Conservation (phyloP, 2,329 filamentous ascomycete genomes). For the Cryphonectria parasitica region DNA sequence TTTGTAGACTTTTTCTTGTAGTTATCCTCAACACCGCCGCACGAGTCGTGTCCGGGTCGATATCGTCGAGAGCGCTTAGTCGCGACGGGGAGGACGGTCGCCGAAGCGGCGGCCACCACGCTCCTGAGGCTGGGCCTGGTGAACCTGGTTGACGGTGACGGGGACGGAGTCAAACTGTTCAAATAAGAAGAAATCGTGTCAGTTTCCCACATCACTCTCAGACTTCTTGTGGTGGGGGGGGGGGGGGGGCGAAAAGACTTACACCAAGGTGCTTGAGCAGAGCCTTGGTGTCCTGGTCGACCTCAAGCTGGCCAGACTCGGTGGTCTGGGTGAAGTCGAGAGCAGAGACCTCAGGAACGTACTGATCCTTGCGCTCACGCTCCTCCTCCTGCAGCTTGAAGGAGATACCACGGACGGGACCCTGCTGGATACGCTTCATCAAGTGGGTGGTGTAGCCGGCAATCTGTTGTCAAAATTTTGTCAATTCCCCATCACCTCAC, state of each 20-base stretch:
- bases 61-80: slow-evolving; percentile 40
- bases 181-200: slow-evolving; percentile 27
- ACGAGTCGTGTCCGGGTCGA: slow-evolving; percentile 7
- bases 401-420: slow-evolving; percentile 98
- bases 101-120: slow-evolving; percentile 60
- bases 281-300: slow-evolving; percentile 98
- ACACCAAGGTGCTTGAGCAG: slow-evolving; percentile 98
- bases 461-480: slow-evolving; percentile 61
- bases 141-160: slow-evolving; percentile 91
- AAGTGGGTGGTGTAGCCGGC: slow-evolving; percentile 97
- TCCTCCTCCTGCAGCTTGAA: slow-evolving; percentile 99
- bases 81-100: slow-evolving; percentile 50
- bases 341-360: slow-evolving; percentile 97
- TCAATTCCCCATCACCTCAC: slow-evolving; percentile 15
- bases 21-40: slow-evolving; percentile 27
- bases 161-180: slow-evolving; percentile 92
- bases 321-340: slow-evolving; percentile 96
- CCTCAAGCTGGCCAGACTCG: slow-evolving; percentile 91
- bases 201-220: slow-evolving; percentile 7
- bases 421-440: slow-evolving; percentile 99
- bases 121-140: slow-evolving; percentile 85
- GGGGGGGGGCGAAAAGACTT: slow-evolving; percentile 54
- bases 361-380: slow-evolving; percentile 99
- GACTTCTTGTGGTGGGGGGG: slow-evolving; percentile 34
- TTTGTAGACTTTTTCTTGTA: slow-evolving; percentile 31